Evolutionary conservation across 2,329 filamentous ascomycete genomes (phyloP).

Genomic region (Fusarium burgessii): DNA sequence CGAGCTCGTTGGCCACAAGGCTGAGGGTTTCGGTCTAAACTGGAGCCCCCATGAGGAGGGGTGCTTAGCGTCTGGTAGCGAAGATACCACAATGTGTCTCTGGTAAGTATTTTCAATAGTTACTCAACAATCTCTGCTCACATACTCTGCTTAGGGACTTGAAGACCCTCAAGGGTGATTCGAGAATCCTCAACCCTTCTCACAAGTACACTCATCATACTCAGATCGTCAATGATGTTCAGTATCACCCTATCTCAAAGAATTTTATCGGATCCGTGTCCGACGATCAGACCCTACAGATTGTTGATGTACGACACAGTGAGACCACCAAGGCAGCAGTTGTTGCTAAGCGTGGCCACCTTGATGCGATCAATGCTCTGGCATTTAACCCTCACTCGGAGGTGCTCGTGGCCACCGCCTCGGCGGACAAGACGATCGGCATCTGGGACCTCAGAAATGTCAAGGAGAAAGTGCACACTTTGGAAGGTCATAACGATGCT

Average conservation of each 20-base stretch:
- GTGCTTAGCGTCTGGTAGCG: conserved; percentile 87
- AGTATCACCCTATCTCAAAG: conserved; percentile 89
- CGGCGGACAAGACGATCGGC: conserved; percentile 93
- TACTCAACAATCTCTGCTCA: conserved; percentile 30
- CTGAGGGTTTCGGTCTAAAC: conserved; percentile 90
- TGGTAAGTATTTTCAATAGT: conserved; percentile 71
- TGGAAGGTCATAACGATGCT: conserved; percentile 88
- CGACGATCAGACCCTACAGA: conserved; percentile 92
- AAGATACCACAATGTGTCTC: conserved; percentile 90
- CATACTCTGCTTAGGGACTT: conserved; percentile 72
- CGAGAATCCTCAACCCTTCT: conserved; percentile 76
- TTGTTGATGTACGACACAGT: conserved; percentile 83
- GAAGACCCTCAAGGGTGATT: conserved; percentile 76
- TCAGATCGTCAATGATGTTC: conserved; percentile 95
- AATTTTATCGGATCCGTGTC: conserved; percentile 93
- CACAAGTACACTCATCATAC: conserved; percentile 88
- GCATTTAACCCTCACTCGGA: conserved; percentile 95
- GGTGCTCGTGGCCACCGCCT: conserved; percentile 89
- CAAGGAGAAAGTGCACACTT: conserved; percentile 87
- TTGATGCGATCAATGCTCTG: conserved; percentile 94
- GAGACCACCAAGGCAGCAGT: conserved; percentile 76
- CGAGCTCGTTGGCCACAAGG: conserved; percentile 84
- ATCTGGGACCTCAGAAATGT: conserved; percentile 96
- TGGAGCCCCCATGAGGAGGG: conserved; percentile 91
- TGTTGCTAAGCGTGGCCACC: conserved; percentile 79